Conservation (phyloP, 257 asterid genomes). For the Thymus quinquecostatus region DNA sequence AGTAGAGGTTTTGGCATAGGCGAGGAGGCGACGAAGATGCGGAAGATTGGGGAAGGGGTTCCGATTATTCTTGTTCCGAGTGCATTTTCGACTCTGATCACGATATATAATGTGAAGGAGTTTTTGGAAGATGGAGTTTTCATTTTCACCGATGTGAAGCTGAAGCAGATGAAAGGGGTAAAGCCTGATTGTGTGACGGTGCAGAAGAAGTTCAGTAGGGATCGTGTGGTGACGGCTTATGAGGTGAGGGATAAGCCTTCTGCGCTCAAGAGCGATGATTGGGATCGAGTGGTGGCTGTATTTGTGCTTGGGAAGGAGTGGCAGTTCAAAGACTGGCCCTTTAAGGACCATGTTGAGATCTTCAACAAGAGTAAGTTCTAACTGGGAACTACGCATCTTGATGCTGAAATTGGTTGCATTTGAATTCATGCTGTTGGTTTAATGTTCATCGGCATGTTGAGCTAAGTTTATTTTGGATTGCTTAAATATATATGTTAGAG, state of each 20-base stretch:
- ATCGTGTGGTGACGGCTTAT: constrained; percentile 89
- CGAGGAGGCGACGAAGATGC: constrained; percentile 73
- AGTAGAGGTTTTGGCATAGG: constrained; percentile 71
- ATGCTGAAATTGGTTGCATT: constrained; percentile 18
- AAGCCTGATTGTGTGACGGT: constrained; percentile 98
- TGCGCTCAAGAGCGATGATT: constrained; percentile 80
- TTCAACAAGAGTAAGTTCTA: constrained; percentile 80
- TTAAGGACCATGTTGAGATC: constrained; percentile 92
- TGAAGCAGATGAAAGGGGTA: constrained; percentile 79
- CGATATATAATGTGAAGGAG: constrained; percentile 92
- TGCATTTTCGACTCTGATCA: constrained; percentile 88
- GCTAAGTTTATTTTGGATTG: neutral
- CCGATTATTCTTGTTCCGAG: constrained; percentile 95
- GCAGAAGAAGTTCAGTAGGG: constrained; percentile 98
- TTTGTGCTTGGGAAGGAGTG: constrained; percentile 98
- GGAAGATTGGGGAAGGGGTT: constrained; percentile 94
- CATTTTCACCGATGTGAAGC: constrained; percentile 84
- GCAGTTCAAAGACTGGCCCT: constrained; percentile 99
- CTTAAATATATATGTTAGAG: neutral
- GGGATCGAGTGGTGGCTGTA: constrained; percentile 99
- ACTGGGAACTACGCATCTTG: neutral
- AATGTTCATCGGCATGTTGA: neutral
- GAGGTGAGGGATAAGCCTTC: constrained; percentile 99
- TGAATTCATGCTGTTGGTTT: neutral
- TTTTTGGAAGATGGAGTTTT: constrained; percentile 96